Evolutionary conservation across 306 rosid genomes (phyloP), one percentile per base, ranked within the genome.

Genomic region (Pachyrhizus erosus): DNA sequence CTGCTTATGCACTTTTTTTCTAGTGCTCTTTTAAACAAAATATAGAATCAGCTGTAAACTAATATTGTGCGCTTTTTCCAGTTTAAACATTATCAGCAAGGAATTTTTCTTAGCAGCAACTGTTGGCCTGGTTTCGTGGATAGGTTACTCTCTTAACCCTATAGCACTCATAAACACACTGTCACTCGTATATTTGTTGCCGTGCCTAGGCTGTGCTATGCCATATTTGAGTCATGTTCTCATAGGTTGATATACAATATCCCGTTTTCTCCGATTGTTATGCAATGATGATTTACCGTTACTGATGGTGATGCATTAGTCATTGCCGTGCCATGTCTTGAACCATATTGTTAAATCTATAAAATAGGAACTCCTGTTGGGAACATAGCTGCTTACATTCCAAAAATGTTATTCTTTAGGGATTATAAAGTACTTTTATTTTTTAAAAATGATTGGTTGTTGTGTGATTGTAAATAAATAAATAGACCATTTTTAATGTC

Each of bases 41-140:
- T 39, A 51, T 83, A 46, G 31, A 72, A 29, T 83, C 75, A 79
- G 57, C 37, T 76, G 39, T 72, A 68, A 79, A 77, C 78, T 70
- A 54, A 72, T 78, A 12, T 37, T 31, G 46, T 31, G 46, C 29
- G 1, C 78, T 82, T 74, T 77, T 80, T 89, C 51, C 91, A 91
- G 94, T 77, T 89, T 88, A 43, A 94, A 88, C 68, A 82, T 86
- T 78, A 89, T 90, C 85, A 86, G 91, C 88, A 89, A 80, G 77
- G 92, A 90, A 61, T 94, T 90, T 90, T 94, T 92, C 88, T 72
- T 92, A 78, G 95, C 93, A 73, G 91, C 98, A 37, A 89, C 97
- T 8, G 70, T 76, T 10, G 92, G 92, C 57, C 78, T 94, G 82
- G 67, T 88, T 84, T 84, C 72, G 73, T 94, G 97, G 95, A 87